Conservation (phyloP, 805 yeast genomes). For the Spencermartinsiella europaea region DNA sequence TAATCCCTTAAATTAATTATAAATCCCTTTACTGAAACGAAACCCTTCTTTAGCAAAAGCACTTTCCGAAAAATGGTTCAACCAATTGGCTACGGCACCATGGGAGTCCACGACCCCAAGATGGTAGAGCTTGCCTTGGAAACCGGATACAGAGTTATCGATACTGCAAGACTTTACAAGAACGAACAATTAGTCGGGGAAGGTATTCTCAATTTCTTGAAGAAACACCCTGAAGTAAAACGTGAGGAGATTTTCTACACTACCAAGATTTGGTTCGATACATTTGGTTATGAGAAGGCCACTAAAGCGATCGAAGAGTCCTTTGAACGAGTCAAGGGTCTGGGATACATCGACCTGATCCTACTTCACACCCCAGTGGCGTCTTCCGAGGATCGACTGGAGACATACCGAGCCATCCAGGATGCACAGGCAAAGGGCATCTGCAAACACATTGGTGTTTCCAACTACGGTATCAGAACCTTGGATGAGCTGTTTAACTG, state of each 20-base stretch:
- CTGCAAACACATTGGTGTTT: slow-evolving; percentile 54
- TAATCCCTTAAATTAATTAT: too few relatives aligned
- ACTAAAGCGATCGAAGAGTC: slow-evolving; percentile 52
- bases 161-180: slow-evolving; percentile 58
- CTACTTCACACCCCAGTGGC: slow-evolving; percentile 52
- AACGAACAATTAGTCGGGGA: slow-evolving; percentile 59
- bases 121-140: slow-evolving; percentile 44
- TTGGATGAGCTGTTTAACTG: slow-evolving; percentile 47
- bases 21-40: too few relatives aligned
- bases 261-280: slow-evolving; percentile 66
- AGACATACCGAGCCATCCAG: slow-evolving; percentile 51
- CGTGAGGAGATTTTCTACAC: slow-evolving; percentile 50
- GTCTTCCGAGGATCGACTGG: slow-evolving; percentile 33
- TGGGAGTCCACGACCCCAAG: slow-evolving; percentile 7
- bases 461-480: slow-evolving; percentile 55
- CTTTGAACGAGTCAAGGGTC: slow-evolving; percentile 44
- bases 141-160: slow-evolving; percentile 68
- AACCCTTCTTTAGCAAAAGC: too few relatives aligned
- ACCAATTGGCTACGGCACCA: slow-evolving; percentile 2
- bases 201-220: slow-evolving; percentile 51
- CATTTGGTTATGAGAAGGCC: slow-evolving; percentile 41
- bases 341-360: slow-evolving; percentile 58
- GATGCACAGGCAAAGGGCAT: slow-evolving; percentile 45
- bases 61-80: slow-evolving; percentile 4
- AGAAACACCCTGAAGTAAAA: slow-evolving; percentile 45